Percentiles rank a stretch among this genome's conserved stretches.
These are phyloP conservation scores for Fusarium ambrosium DNA, from an alignment of 2,329 filamentous ascomycete species.

Conservation along the genomic window DNA sequence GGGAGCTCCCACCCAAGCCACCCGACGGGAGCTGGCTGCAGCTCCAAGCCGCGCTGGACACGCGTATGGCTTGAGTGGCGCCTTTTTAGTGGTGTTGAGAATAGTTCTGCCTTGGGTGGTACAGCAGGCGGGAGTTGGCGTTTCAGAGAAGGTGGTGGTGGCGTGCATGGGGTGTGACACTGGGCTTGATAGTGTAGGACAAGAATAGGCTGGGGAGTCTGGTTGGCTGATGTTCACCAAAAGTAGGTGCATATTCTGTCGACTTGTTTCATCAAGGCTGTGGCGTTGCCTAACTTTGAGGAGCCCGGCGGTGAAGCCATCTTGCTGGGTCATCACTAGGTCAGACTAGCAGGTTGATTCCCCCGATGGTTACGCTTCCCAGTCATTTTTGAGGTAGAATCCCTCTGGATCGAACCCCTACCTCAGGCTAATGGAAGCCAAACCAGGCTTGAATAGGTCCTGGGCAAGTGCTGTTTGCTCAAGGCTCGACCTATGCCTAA, in stretches of 20 bases:
- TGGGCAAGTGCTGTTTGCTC: neutral
- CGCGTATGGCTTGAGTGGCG: neutral
- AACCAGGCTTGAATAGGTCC: neutral
- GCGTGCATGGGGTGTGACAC: neutral
- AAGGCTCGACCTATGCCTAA: neutral
- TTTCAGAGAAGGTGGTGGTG: neutral
- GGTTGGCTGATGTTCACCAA: neutral
- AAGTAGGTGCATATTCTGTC: neutral
- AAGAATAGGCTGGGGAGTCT: neutral
- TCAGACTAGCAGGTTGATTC: neutral
- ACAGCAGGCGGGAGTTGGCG: neutral
- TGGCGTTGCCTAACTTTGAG: neutral
- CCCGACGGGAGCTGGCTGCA: neutral
- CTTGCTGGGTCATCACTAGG: neutral
- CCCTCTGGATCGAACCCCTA: too few relatives aligned
- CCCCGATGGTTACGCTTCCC: neutral
- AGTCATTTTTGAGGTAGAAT: neutral
- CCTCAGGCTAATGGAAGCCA: neutral
- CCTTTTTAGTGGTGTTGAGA: neutral
- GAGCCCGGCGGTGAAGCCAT: neutral
- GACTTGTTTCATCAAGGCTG: neutral
- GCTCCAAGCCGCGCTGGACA: neutral
- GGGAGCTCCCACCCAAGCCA: neutral
- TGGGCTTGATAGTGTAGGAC: neutral
- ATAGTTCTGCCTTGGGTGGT: neutral